A percentile compares a stretch with the other conserved stretches of the same genome.
phyloP scores from a whole-genome alignment of 73 alveolate species.

The Paramecium sonneborni region DNA sequence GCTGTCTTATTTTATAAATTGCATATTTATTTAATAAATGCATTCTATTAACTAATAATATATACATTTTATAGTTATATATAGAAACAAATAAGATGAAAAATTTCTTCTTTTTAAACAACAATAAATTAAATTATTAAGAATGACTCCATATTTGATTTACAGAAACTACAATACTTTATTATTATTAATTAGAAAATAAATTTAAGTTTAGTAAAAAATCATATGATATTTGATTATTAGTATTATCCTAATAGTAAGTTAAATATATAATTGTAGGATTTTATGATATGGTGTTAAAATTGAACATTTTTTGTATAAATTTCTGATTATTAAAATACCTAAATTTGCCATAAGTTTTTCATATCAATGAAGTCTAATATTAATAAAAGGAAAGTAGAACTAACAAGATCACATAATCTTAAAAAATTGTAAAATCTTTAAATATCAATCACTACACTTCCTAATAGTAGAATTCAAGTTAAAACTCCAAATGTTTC shows the following conservation, averaged over 20 bases:
- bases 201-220: too few relatives aligned
- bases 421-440: not conserved
- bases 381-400: not conserved
- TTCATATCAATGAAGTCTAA: not conserved
- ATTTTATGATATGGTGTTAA: not conserved
- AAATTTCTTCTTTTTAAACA: not conserved
- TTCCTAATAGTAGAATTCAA: not conserved
- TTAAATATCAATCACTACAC: not conserved
- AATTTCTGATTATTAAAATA: not conserved
- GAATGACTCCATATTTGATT: not conserved
- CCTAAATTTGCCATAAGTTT: not conserved
- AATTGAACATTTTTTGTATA: not conserved
- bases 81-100: not conserved
- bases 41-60: not conserved
- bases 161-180: too few relatives aligned
- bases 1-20: not conserved
- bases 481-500: conserved; percentile 24
- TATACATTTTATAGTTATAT: not conserved
- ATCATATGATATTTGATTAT: not conserved
- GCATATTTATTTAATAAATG: not conserved
- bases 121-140: not conserved
- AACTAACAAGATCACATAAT: not conserved
- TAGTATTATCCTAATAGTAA: not conserved
- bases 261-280: not conserved
- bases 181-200: too few relatives aligned